Percentiles rank a stretch among this genome's conserved stretches.
These are phyloP conservation scores for Nakazawaea populi DNA, from an alignment of 805 yeast genomes.

Conservation along the genomic window DNA sequence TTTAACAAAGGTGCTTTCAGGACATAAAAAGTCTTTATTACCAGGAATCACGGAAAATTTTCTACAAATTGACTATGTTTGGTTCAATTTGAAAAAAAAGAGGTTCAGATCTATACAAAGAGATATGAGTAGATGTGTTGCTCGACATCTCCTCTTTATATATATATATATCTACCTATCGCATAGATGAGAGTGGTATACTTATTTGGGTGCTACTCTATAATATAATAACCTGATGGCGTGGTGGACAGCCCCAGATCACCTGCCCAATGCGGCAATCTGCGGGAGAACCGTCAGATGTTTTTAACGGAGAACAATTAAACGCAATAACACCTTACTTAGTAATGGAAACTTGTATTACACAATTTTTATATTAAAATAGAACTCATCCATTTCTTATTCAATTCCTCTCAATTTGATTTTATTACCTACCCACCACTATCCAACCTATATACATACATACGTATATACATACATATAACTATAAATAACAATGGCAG, in stretches of 20 bases:
- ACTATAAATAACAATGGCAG: constrained; percentile 19
- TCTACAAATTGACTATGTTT: too few relatives aligned
- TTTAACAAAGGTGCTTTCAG: neutral
- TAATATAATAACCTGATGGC: neutral
- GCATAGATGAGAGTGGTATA: too few relatives aligned
- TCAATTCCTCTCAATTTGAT: neutral
- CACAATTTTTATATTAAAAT: neutral
- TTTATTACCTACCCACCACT: too few relatives aligned
- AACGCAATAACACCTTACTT: too few relatives aligned
- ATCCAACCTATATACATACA: neutral
- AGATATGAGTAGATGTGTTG: too few relatives aligned
- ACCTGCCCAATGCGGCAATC: neutral
- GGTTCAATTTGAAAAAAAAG: too few relatives aligned
- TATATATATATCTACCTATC: too few relatives aligned
- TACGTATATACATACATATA: neutral
- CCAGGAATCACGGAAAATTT: too few relatives aligned
- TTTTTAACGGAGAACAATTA: neutral
- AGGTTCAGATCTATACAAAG: too few relatives aligned
- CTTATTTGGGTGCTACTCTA: neutral
- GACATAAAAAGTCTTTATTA: neutral
- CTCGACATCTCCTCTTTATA: too few relatives aligned
- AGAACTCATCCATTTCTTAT: neutral
- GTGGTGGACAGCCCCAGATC: neutral
- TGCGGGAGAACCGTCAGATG: neutral
- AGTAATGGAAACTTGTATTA: too few relatives aligned